phyloP scores from a whole-genome alignment of 768 basidiomycete genomes.

The Amanita brunnescens region DNA sequence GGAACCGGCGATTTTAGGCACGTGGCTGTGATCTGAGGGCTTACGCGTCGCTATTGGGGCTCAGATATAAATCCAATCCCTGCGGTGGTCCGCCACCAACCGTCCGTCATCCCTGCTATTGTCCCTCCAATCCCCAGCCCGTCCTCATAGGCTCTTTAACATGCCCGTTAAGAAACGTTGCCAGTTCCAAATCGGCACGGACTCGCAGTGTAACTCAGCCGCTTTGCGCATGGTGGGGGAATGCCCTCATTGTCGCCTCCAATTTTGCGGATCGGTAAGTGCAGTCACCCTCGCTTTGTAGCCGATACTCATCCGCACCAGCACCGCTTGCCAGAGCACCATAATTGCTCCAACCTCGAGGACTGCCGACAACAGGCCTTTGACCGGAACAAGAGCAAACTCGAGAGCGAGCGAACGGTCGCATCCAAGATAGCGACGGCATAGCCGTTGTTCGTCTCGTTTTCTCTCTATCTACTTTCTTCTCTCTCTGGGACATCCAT shows the following conservation, averaged over 20 bases:
- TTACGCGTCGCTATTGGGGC: conserved; percentile 9
- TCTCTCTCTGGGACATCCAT: background rate
- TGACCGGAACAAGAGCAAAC: conserved; percentile 77
- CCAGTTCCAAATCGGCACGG: conserved; percentile 48
- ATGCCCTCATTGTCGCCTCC: conserved; percentile 69
- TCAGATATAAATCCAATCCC: conserved; percentile 2
- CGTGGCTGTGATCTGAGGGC: conserved; percentile 8
- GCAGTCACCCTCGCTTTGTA: conserved; percentile 6
- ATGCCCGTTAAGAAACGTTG: conserved; percentile 89
- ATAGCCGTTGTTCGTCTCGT: conserved; percentile 23
- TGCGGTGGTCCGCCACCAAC: background rate
- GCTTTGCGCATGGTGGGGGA: conserved; percentile 79
- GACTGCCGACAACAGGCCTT: conserved; percentile 85
- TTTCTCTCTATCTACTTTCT: background rate
- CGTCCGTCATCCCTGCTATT: background rate
- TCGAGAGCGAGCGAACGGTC: conserved; percentile 84
- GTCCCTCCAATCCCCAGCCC: conserved; percentile 7
- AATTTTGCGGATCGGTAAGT: conserved; percentile 74
- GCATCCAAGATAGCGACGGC: conserved; percentile 81
- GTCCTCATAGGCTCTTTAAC: conserved; percentile 5
- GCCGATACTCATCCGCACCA: conserved; percentile 22
- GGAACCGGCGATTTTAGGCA: conserved; percentile 1
- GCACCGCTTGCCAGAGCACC: conserved; percentile 88
- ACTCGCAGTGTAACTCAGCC: conserved; percentile 63
- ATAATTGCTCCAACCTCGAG: conserved; percentile 75